A percentile compares a stretch with the other conserved stretches of the same genome.
phyloP scores from a whole-genome alignment of 108 stramenopile species.

The Aurantiochytrium sp. region DNA sequence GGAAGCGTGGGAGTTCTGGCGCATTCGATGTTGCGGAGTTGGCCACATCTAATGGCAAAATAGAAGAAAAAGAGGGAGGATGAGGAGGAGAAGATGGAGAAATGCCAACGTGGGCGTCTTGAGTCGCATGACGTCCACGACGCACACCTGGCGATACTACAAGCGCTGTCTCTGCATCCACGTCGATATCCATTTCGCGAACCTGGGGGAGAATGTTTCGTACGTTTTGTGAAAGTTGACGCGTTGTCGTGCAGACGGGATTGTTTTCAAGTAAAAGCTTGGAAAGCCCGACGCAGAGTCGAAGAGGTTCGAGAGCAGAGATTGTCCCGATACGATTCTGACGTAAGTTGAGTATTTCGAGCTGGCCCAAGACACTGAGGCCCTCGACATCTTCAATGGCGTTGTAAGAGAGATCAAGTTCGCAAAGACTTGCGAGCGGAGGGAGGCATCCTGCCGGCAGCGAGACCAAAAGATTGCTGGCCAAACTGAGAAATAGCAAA shows the following conservation, averaged over 20 bases:
- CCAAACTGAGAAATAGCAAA: neutral
- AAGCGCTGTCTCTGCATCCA: neutral
- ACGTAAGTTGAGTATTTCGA: neutral
- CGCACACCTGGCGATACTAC: neutral
- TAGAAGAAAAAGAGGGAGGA: no score
- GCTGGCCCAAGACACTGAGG: neutral
- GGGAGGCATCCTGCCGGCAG: neutral
- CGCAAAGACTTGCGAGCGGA: neutral
- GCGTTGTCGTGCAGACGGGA: neutral
- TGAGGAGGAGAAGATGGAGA: no score
- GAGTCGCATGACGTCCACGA: neutral
- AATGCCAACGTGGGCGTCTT: no score
- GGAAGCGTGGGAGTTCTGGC: neutral
- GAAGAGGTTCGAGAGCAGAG: neutral
- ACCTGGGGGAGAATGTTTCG: neutral
- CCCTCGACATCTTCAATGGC: neutral
- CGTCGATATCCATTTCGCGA: neutral
- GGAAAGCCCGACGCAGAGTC: neutral
- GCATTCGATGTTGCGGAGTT: no score
- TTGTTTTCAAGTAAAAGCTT: neutral
- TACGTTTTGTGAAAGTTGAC: neutral
- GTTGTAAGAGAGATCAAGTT: neutral
- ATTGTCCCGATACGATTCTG: neutral
- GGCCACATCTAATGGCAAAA: no score
- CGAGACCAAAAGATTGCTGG: neutral